Percentiles rank a stretch among this genome's conserved stretches.
These are phyloP conservation scores for Chenopodium quinoa DNA, from an alignment of 148 eudicot genomes.

Conservation along the genomic window DNA sequence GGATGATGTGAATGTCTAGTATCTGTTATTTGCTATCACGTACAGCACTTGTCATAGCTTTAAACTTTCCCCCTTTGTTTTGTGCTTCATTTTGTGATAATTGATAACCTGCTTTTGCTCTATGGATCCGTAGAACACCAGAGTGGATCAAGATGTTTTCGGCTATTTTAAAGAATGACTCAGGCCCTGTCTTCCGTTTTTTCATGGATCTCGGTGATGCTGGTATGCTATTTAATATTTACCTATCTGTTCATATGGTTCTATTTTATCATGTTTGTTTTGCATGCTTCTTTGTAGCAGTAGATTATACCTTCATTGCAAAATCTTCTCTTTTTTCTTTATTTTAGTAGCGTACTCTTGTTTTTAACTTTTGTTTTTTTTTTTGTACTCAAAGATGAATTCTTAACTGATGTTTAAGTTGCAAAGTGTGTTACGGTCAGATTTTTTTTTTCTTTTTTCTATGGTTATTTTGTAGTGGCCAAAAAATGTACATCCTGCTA, in stretches of 20 bases:
- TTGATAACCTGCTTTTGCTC: constrained; percentile 4
- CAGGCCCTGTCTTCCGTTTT: constrained; percentile 91
- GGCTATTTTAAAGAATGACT: constrained; percentile 59
- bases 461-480: not conserved
- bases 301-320: not conserved
- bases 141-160: constrained; percentile 79
- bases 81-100: constrained; percentile 9
- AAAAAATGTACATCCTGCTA: constrained; percentile 18
- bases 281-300: not conserved
- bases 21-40: not conserved
- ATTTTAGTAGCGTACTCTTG: not conserved
- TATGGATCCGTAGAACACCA: constrained; percentile 61
- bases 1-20: not conserved
- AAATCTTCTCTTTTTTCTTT: not conserved
- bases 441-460: not conserved
- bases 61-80: not conserved
- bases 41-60: not conserved
- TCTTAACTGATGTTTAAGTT: not conserved
- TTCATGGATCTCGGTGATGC: constrained; percentile 97
- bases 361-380: not conserved
- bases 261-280: not conserved
- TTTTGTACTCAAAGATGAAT: not conserved
- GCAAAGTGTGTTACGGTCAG: not conserved
- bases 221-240: constrained; percentile 36
- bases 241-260: not conserved